phyloP scores from a whole-genome alignment of 345 rosid species.

The Citrus unshiu region DNA sequence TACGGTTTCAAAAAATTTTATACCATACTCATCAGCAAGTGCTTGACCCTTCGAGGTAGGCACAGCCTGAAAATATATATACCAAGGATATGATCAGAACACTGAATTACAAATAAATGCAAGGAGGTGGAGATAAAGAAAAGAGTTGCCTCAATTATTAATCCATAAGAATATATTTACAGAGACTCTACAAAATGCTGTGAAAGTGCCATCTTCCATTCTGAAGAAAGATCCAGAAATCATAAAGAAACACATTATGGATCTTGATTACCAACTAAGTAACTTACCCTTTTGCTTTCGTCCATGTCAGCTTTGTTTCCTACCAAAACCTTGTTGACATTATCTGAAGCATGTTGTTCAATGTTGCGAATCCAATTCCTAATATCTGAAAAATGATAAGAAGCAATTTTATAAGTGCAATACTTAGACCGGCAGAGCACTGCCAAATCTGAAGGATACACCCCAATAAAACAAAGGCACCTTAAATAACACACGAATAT shows the following conservation, averaged over 20 bases:
- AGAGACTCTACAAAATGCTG: neutral
- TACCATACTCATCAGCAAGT: slow-evolving; percentile 97
- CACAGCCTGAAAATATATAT: slow-evolving; percentile 57
- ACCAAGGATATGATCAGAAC: neutral
- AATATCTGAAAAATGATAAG: slow-evolving; percentile 60
- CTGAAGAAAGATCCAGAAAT: neutral
- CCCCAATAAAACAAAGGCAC: slow-evolving; percentile 7
- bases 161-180: neutral
- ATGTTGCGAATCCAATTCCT: slow-evolving; percentile 99
- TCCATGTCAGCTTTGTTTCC: slow-evolving; percentile 99
- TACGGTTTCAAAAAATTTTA: slow-evolving; percentile 96
- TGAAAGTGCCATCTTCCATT: neutral
- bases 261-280: neutral
- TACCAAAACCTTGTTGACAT: slow-evolving; percentile 92
- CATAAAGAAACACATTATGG: neutral
- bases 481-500: neutral
- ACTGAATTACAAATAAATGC: neutral
- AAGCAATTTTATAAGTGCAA: slow-evolving; percentile 14
- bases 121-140: neutral
- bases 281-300: slow-evolving; percentile 91
- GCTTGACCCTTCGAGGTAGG: slow-evolving; percentile 97
- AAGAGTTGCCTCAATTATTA: neutral
- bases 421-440: neutral
- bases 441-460: neutral
- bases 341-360: slow-evolving; percentile 98